Percentiles rank a stretch among this genome's conserved stretches.
phyloP scores from a whole-genome alignment of 345 rosid genomes.

The Euphorbia peplus region DNA sequence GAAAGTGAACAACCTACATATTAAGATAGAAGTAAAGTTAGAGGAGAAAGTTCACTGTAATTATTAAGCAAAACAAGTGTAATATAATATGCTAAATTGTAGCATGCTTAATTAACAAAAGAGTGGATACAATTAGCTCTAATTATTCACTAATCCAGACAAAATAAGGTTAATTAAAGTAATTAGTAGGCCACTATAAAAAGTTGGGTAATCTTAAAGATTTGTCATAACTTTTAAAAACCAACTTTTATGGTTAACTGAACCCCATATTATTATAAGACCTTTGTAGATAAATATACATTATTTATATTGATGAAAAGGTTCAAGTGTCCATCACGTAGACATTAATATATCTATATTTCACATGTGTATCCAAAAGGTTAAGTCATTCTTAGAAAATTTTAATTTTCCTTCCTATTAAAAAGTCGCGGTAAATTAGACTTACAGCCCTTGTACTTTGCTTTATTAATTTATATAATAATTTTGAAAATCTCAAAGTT shows the following conservation, averaged over 20 bases:
- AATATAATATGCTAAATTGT: neutral
- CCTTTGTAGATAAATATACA: constrained; percentile 5
- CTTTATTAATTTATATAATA: too few species aligned
- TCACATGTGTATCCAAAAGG: constrained; percentile 35
- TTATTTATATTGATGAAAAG: constrained; percentile 22
- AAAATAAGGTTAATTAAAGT: constrained; percentile 7
- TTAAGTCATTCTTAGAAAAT: constrained; percentile 31
- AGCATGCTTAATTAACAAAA: neutral
- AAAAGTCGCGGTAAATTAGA: too few species aligned
- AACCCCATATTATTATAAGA: constrained; percentile 14
- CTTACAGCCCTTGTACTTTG: too few species aligned
- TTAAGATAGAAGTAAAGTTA: neutral
- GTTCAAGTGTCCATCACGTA: constrained; percentile 35
- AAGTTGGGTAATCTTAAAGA: constrained; percentile 29
- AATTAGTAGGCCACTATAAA: constrained; percentile 26
- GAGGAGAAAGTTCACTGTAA: neutral
- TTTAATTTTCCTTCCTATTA: too few species aligned
- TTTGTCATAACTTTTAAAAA: constrained; percentile 43
- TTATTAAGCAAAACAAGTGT: neutral
- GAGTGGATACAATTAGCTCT: neutral
- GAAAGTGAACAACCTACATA: too few species aligned
- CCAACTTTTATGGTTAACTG: constrained; percentile 40
- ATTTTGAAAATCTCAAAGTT: too few species aligned
- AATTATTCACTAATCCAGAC: constrained; percentile 13
- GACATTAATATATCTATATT: constrained; percentile 25